These are phyloP conservation scores for Starmerella cellae DNA, from an alignment of 805 yeast species.

Conservation along the genomic window DNA sequence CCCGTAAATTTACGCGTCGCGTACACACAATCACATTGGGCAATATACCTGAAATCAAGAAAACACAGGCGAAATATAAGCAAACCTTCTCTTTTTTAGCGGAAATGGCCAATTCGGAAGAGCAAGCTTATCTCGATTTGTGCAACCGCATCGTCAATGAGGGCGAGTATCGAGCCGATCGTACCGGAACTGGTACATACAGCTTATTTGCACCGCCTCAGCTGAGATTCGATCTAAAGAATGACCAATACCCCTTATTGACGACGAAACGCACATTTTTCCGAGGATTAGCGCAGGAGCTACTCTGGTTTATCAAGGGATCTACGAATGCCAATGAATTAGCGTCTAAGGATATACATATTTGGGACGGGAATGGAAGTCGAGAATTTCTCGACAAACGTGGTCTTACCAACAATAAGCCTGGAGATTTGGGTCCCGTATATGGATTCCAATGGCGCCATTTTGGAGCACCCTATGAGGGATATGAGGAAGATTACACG, in stretches of 20 bases:
- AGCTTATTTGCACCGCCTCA: slow-evolving; percentile 95
- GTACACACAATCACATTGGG: no score
- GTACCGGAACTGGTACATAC: slow-evolving; percentile 94
- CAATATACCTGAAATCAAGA: background rate
- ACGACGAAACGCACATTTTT: slow-evolving; percentile 90
- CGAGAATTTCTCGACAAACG: slow-evolving; percentile 74
- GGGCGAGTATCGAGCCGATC: slow-evolving; percentile 86
- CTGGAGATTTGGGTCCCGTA: slow-evolving; percentile 95
- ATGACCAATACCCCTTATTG: slow-evolving; percentile 69
- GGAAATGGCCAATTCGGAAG: slow-evolving; percentile 35
- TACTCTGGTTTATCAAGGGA: slow-evolving; percentile 86
- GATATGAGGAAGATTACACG: slow-evolving; percentile 75
- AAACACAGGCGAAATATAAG: background rate
- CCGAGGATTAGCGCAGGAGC: slow-evolving; percentile 76
- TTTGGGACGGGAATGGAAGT: slow-evolving; percentile 98
- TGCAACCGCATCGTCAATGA: slow-evolving; percentile 61
- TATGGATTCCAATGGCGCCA: slow-evolving; percentile 99
- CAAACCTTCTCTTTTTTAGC: no score
- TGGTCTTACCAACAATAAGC: slow-evolving; percentile 69
- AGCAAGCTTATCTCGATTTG: slow-evolving; percentile 74
- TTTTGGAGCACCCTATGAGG: slow-evolving; percentile 84
- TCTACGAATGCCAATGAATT: slow-evolving; percentile 74
- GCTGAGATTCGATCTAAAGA: slow-evolving; percentile 59
- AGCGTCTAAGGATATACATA: slow-evolving; percentile 75
- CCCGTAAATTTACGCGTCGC: slow-evolving; percentile 1